Evolutionary conservation across 139 green algal species (phyloP), one percentile per base, ranked within the genome.

Genomic region (Pleodorina starrii): DNA sequence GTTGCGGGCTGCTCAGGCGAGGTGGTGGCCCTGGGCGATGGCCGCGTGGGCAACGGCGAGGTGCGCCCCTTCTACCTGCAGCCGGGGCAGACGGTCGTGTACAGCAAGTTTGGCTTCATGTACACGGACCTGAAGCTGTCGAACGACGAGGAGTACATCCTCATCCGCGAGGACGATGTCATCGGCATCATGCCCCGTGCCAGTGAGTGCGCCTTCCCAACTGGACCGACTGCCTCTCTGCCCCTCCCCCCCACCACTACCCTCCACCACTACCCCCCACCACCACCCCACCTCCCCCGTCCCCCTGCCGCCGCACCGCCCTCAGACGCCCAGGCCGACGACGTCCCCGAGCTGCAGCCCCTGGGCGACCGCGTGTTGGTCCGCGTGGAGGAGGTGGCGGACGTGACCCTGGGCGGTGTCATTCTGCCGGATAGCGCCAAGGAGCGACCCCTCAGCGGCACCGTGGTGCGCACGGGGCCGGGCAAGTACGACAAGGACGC

Each of bases 21-120:
- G 25, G 91, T 96, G 27, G 90, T 94, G 38, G 42, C 29, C 7
- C 84, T 96, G 7, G 94, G 94, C 36, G 94, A 96, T 85, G 92
- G 92, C 0, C 91, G 90, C 6, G 42, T 84, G 17, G 59, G 59
- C 44, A 81, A 91, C 36, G 89, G 91, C 46, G 86, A 88, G 21
- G 72, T 81, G 17, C 29, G 66, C 6, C 81, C 77, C 7, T 95
- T 96, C 59, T 79, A 69, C 32, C 85, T 96, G 10, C 88, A 94
- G 87, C 46, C 76, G 32, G 93, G 93, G 9, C 75, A 95, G 27
- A 95, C 93, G 40, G 93, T 99, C 19, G 86, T 99, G 36, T 99
- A 99, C 95, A 96, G 88, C 94, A 99, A 99, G 90, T 99, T 99
- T 91, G 97, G 97, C 42, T 97, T 99, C 84, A 97, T 97, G 36